phyloP scores from a whole-genome alignment of 768 basidiomycete species.

The Psilocybe cubensis region DNA sequence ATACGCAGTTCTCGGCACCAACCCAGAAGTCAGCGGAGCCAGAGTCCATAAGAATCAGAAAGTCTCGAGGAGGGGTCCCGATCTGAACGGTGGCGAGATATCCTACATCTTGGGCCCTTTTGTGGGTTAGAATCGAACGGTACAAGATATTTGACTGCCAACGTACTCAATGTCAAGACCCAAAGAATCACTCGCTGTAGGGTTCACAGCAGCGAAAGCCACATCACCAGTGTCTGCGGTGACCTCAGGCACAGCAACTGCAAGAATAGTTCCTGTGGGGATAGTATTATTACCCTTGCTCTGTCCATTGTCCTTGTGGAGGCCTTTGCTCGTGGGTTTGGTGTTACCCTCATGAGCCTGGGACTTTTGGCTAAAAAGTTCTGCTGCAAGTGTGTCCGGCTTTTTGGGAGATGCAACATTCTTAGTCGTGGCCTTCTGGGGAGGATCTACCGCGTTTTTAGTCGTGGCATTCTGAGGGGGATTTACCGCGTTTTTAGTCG shows the following conservation, averaged over 20 bases:
- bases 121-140: background rate
- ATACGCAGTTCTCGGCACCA: conserved; percentile 55
- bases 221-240: no score
- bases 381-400: no score
- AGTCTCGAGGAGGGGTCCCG: conserved; percentile 65
- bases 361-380: no score
- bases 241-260: conserved; percentile 26
- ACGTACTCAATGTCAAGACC: conserved; percentile 73
- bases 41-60: conserved; percentile 68
- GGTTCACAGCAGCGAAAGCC: conserved; percentile 36
- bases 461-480: no score
- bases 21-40: conserved; percentile 76
- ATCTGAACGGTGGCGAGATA: conserved; percentile 63
- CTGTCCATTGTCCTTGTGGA: background rate
- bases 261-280: background rate
- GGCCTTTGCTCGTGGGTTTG: background rate
- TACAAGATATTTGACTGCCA: background rate
- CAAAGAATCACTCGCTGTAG: conserved; percentile 53
- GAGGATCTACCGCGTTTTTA: no score
- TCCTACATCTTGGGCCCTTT: conserved; percentile 48
- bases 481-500: no score
- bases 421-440: no score
- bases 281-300: background rate
- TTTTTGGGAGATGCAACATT: no score
- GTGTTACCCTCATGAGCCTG: conserved; percentile 10